These are phyloP conservation scores for Bondarzewia mesenterica DNA, from an alignment of 1,284 basidiomycete species.

Conservation along the genomic window DNA sequence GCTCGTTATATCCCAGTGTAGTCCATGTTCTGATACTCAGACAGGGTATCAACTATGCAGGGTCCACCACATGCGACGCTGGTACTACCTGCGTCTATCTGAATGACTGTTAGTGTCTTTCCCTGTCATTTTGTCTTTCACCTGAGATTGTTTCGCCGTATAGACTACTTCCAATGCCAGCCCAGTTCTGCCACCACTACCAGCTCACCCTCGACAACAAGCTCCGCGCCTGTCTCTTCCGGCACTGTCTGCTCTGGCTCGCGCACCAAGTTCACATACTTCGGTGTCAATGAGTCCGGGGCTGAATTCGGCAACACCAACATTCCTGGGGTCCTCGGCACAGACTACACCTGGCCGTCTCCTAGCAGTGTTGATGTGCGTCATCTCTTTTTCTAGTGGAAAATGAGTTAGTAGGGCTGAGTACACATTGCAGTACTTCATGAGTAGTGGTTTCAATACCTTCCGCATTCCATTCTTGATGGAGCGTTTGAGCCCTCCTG, in stretches of 20 bases:
- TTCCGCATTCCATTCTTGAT: slow-evolving; percentile 56
- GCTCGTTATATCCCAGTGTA: neutral
- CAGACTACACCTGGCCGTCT: slow-evolving; percentile 41
- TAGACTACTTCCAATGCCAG: slow-evolving; percentile 24
- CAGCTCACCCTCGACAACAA: slow-evolving; percentile 5
- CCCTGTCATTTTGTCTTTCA: neutral
- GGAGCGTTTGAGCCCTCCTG: slow-evolving; percentile 46
- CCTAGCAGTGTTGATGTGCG: slow-evolving; percentile 36
- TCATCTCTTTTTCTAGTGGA: slow-evolving; percentile 5
- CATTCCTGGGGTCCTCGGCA: slow-evolving; percentile 41
- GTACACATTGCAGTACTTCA: slow-evolving; percentile 35
- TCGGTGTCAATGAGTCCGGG: slow-evolving; percentile 56
- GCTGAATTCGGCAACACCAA: slow-evolving; percentile 44
- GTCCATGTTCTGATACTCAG: neutral
- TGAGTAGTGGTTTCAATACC: slow-evolving; percentile 49
- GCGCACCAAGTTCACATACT: slow-evolving; percentile 50
- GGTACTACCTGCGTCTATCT: slow-evolving; percentile 17
- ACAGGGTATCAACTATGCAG: slow-evolving; percentile 20
- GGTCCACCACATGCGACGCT: slow-evolving; percentile 21
- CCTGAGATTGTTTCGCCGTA: neutral
- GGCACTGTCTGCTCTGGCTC: slow-evolving; percentile 8
- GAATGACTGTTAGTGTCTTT: slow-evolving; percentile 17
- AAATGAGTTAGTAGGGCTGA: neutral
- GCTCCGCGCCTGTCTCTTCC: slow-evolving; percentile 4
- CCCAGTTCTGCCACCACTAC: slow-evolving; percentile 13